Evolutionary conservation across 2,329 filamentous ascomycete genomes (phyloP), one percentile per base, ranked within the genome.

Genomic region (Tympanopsis confertula): DNA sequence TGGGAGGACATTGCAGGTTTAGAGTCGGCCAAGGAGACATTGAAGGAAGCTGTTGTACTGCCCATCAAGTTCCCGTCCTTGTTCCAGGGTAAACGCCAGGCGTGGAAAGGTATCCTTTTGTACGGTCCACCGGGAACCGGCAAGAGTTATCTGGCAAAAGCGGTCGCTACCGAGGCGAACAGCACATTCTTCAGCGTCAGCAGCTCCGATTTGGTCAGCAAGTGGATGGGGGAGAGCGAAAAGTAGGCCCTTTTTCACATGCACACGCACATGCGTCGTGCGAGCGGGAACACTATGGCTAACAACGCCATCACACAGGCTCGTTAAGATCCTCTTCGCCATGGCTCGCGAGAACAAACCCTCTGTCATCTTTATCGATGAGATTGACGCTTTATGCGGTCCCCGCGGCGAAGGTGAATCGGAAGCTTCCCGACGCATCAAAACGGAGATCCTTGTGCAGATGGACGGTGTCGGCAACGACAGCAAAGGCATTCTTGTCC

Each of bases 191-290:
- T 98, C 72, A 95, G 87, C 54, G 89, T 98, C 47, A 94, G 86
- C 63, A 94, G 86, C 69, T 94, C 86, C 55, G 91, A 98, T 57
- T 61, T 98, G 59, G 91, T 98, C 43, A 94, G 86, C 59, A 98
- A 98, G 58, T 98, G 91, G 91, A 98, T 98, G 91, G 91, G 91
- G 66, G 91, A 98, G 63, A 93, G 85, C 69, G 91, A 98, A 76
- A 78, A 87, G 86, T 93, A 65, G 36, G 69, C 50, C 15, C 19
- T n/a, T 40, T 32, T 10, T 19, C 19, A 5, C 22, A 14, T 35
- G 17, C 13, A 20, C 5, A 13, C n/a, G 10, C n/a, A 28, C n/a
- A n/a, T n/a, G 24, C 2, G 20, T 5, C 4, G 5, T 19, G 5
- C 19, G 14, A 20, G 19, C 13, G n/a, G 22, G 18, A 15, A 12